Evolutionary conservation across 2,329 filamentous ascomycete genomes (phyloP).

Genomic region (Didymella arachidicola): DNA sequence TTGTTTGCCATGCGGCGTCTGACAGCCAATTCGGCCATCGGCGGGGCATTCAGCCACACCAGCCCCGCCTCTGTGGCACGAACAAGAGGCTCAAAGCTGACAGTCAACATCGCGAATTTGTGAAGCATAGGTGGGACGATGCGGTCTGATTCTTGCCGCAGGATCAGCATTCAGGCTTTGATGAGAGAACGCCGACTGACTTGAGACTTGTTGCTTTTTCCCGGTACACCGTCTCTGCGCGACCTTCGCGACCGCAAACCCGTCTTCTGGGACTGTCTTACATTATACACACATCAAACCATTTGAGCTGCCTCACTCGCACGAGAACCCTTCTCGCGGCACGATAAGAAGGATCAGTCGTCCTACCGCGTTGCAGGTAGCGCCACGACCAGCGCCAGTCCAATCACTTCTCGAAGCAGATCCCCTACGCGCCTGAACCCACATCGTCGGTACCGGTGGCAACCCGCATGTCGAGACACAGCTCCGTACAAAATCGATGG

Average conservation of each 20-base stretch:
- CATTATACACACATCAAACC: conserved; percentile 19
- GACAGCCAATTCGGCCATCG: conserved; percentile 22
- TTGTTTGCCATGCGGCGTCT: conserved; percentile 18
- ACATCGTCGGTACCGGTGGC: conserved; percentile 7
- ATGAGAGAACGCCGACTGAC: background rate
- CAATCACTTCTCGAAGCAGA: conserved; percentile 12
- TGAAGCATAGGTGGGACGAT: background rate
- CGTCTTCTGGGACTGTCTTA: conserved; percentile 19
- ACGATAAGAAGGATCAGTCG: conserved; percentile 8
- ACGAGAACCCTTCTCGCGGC: conserved; percentile 9
- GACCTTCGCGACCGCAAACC: conserved; percentile 14
- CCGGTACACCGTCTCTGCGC: conserved; percentile 9
- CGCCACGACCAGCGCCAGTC: conserved; percentile 16
- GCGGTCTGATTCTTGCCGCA: background rate
- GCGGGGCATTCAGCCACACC: conserved; percentile 26
- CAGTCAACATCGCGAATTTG: background rate
- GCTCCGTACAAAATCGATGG: conserved; percentile 5
- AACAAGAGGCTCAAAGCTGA: background rate
- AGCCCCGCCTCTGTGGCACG: conserved; percentile 20
- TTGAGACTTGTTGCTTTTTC: conserved; percentile 12
- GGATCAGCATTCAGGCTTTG: background rate
- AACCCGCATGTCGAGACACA: conserved; percentile 12
- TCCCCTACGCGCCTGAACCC: conserved; percentile 16
- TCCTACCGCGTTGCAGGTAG: conserved; percentile 8
- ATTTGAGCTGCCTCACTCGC: conserved; percentile 14